These are phyloP conservation scores for Quercus cerris DNA, from an alignment of 306 rosid genomes.

Conservation along the genomic window DNA sequence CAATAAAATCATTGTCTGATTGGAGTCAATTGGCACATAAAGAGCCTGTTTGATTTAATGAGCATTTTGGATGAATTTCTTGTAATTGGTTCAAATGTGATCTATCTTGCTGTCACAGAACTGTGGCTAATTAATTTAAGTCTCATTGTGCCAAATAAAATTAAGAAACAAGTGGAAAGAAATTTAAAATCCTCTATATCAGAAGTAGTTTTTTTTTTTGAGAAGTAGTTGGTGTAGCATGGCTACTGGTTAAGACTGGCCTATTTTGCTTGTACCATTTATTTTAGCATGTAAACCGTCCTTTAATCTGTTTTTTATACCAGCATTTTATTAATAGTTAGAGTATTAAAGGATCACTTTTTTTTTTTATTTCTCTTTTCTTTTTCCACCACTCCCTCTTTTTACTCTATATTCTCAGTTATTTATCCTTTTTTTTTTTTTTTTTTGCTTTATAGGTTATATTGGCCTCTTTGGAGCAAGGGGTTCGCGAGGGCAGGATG, in stretches of 20 bases:
- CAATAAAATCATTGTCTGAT: background rate
- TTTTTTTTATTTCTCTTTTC: background rate
- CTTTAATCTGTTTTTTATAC: background rate
- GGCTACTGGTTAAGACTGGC: background rate
- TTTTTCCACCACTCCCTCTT: background rate
- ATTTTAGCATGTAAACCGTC: background rate
- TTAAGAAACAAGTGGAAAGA: background rate
- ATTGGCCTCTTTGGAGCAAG: slow-evolving; percentile 90
- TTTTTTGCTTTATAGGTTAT: slow-evolving; percentile 58
- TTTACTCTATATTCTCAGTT: slow-evolving; percentile 1
- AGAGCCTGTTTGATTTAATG: background rate
- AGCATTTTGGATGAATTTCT: background rate
- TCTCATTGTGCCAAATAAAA: background rate
- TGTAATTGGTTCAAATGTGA: background rate
- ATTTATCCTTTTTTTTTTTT: slow-evolving; percentile 1
- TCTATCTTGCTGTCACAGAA: background rate
- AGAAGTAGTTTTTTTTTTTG: no score
- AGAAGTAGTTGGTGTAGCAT: background rate
- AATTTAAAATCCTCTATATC: background rate
- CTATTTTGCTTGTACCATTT: background rate
- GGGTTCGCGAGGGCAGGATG: slow-evolving; percentile 93
- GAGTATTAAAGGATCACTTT: background rate
- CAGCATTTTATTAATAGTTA: background rate
- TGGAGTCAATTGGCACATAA: background rate
- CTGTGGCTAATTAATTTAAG: background rate